Evolutionary conservation across 2,329 filamentous ascomycete species (phyloP), one percentile per base, ranked within the genome.

Genomic region (Aspergillus sp.): DNA sequence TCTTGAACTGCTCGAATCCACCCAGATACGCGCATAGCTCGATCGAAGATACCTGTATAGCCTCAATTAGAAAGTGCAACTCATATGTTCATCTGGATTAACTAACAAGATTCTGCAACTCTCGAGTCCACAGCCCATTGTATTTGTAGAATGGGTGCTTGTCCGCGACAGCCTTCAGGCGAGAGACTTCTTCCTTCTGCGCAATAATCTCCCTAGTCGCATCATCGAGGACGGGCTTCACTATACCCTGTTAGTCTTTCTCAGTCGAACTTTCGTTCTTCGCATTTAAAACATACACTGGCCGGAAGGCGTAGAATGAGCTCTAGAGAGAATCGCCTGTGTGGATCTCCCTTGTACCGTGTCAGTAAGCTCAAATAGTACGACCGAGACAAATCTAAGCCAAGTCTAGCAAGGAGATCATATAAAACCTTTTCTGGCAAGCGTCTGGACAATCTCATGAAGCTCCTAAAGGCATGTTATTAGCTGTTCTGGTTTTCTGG

Each of bases 61-160:
- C 26, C 19, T 37, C 33, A 30, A 39, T 38, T 7, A 35, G 6
- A 4, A 33, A 27, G 31, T 3, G 27, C 6, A 13, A 8, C 4
- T 32, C 31, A 32, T 3, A 32, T 32, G 3, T 13, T 13, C 19
- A 19, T 19, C 19, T 19, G 19, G 19, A 7, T 6, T 13, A 68
- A 74, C 71, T 77, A 77, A 78, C 81, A 36, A 88, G 80, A 64
- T 88, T 88, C 67, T 97, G 91, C 43, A 96, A 72, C 59, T 87
- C 82, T 46, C 88, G 81, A 27, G 82, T 79, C 93, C 93, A 98
- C 64, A 89, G 81, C 44, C 76, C 73, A 68, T 96, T 96, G 74
- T 94, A 96, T 78, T 95, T 96, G 82, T 97, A 98, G 75, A 97
- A 98, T 0, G 93, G 91, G 59, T 94, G 85, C 64, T 87, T 78